Conservation (phyloP, 1,139 yeast genomes). For the Pichia sp. region DNA sequence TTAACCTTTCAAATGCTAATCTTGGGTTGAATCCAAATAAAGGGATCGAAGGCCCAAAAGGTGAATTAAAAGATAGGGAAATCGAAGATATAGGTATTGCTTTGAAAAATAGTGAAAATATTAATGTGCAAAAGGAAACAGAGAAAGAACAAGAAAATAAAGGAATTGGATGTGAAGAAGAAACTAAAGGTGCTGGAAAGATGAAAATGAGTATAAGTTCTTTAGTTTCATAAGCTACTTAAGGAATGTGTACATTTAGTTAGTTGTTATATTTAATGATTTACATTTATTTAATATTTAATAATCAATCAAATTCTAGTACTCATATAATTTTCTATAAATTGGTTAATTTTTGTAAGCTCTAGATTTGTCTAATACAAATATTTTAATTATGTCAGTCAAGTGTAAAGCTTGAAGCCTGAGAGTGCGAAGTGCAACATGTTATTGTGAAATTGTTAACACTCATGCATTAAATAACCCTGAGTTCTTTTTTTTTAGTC, state of each 20-base stretch:
- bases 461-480: too few species aligned
- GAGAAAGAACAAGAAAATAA: not conserved
- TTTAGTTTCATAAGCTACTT: slow-evolving; percentile 7
- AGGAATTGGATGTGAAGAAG: not conserved
- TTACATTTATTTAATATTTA: too few species aligned
- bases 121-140: not conserved
- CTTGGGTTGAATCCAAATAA: not conserved
- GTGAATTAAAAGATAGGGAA: slow-evolving; percentile 3
- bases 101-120: not conserved
- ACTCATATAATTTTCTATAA: too few species aligned
- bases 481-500: too few species aligned
- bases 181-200: slow-evolving; percentile 1
- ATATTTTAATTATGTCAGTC: too few species aligned
- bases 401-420: too few species aligned
- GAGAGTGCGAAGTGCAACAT: too few species aligned
- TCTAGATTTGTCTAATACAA: too few species aligned
- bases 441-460: too few species aligned
- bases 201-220: slow-evolving; percentile 16
- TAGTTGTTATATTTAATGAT: too few species aligned
- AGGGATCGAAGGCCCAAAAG: slow-evolving; percentile 6
- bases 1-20: slow-evolving; percentile 9
- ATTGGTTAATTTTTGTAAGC: too few species aligned
- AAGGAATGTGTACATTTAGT: not conserved
- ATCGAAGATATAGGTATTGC: not conserved
- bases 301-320: too few species aligned